Evolutionary conservation across 805 yeast species (phyloP), one percentile per base, ranked within the genome.

Genomic region (Cephaloascus fragrans): DNA sequence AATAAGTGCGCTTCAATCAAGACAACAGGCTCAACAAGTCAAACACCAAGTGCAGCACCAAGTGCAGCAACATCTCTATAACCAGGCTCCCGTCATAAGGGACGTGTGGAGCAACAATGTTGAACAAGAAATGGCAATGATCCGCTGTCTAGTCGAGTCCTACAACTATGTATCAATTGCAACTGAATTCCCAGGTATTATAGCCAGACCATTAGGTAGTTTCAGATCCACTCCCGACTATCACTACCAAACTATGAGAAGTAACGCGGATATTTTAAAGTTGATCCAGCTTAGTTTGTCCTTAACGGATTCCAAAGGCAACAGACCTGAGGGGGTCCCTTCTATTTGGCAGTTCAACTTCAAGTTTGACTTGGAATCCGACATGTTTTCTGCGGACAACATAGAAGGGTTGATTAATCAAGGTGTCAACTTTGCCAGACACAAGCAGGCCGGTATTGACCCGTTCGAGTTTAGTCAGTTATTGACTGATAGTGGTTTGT

Each of bases 281-380:
- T 75, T 93, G 41, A 80, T 93, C 40, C 98, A 93, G 60, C 72
- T 93, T 39, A 94, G 95, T 19, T 66, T 87, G 33, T 79, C 94
- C 0, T 59, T 87, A 18, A 68, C 85, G 40, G 93, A 83, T 54
- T 66, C 68, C 34, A 69, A 68, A 39, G 93, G 90, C 12, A 76
- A 73, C 42, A 77, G 75, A 41, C 89, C 89, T 2, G 83, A 78
- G 46, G 66, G 66, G 45, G 70, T 71, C 18, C 74, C 80, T 26
- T 75, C 83, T 3, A 86, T 96, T n/a, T 93, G 97, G 96, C 97
- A 90, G 57, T 89, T 93, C 64, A 93, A 93, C 59, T 88, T 93
- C 64, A 69, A 73, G 47, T 93, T 88, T 59, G 89, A 84, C 57
- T 62, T 84, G 29, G 67, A 73, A 31, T 64, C 69, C 26, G 93